Base-by-base conservation (phyloP, 192 early-diverging fungal species). In the Rhizophagus sp. region DNA sequence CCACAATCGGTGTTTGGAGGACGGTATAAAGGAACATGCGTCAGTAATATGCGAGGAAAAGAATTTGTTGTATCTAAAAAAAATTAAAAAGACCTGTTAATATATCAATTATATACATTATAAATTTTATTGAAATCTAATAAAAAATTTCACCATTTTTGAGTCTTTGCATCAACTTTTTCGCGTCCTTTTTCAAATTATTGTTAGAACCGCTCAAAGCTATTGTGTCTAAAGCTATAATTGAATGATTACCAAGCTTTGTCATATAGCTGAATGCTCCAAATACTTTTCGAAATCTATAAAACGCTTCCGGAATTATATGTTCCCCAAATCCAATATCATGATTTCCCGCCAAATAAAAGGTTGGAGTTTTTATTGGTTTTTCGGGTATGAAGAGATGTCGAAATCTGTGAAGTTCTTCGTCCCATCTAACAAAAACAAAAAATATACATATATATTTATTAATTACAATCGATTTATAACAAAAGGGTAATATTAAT, bases 321-420 rank as follows among this genome's bases (percentile, higher is more conserved):
- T 87, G 86, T 71, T 92, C 85, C 22, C 94, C 92, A 52, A 94
- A 94, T 0, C 97, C 97, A 64, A 97, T 91, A 82, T 99, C 97
- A 82, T 99, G 97, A 84, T 97, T 99, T 5, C 97, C 97, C 3
- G 92, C 93, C 83, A 94, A 91, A 79, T 93, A 87, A 81, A 81
- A 22, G 70, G 71, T 57, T 79, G 66, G 25, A 63, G 73, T 67
- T 34, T 24, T 47, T 77, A 77, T 27, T 30, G 70, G 22, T 69
- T 78, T 27, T 79, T 71, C 10, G 61, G 75, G 50, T 67, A 50
- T 19, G 77, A 81, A 33, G 11, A 85, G 81, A 17, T 84, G 15
- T 24, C 76, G 78, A 81, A 92, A 93, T 25, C 87, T 73, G 15
- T 84, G 39, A 69, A 91, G 90, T 4, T 96, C 92, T 17, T 68